Evolutionary conservation across 352 stramenopile genomes (phyloP), one percentile per base, ranked within the genome.

Genomic region (Pythium rhizo-oryzae): DNA sequence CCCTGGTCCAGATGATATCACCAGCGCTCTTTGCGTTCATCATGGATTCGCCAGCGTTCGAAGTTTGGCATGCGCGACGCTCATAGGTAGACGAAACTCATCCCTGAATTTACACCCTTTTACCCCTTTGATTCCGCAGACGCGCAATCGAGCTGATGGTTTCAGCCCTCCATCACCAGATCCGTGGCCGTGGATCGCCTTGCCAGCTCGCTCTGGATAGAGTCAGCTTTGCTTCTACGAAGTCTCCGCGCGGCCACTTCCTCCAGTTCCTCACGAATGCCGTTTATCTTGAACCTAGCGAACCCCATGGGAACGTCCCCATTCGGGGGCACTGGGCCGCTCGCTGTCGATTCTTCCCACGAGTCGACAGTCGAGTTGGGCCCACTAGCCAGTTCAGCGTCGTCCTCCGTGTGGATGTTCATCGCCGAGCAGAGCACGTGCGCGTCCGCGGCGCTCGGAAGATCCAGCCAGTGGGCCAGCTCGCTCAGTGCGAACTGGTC

Each of bases 401-500:
- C 46, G 30, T 64, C 37, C 16, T 73, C 67, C 13, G 77, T 69
- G 54, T 87, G 75, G 21, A 91, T 60, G 50, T 87, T 82, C 59
- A 90, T 63, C 8, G 66, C 75, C 1, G 59, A 30, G n/a, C 82
- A 90, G 9, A 92, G 49, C 16, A 33, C 44, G 12, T 66, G 59
- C 33, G 72, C 74, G n/a, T 72, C 51, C 15, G 69, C 59, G 47
- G 70, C 24, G 0, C 58, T 44, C 9, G 59, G 35, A 9, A 88
- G 56, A 8, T 23, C 21, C 39, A 88, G 52, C 71, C 67, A 84
- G 18, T 50, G 30, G 1, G 72, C 75, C 11, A 93, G 44, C 47
- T 85, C 70, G 35, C 77, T 62, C 1, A 91, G 51, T 4, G 61
- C 39, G 39, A 93, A 82, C 13, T 74, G 73, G 46, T 92, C 79